Conservation (phyloP, 176 grass and related monocot genomes). For the Musa itinerans region DNA sequence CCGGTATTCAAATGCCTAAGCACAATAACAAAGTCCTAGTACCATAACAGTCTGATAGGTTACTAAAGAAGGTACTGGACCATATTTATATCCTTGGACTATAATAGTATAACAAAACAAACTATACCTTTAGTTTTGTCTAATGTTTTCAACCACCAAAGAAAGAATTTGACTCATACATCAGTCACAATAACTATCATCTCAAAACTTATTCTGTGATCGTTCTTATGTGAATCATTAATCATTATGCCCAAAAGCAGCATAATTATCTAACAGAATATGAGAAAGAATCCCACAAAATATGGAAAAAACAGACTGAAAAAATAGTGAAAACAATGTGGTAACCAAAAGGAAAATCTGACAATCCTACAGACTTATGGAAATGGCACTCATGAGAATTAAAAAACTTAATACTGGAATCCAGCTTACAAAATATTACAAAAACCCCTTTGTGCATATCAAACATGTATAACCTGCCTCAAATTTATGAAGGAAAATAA, state of each 20-base stretch:
- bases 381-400: too few species aligned
- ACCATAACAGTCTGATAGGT: too few species aligned
- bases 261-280: too few species aligned
- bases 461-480: neutral
- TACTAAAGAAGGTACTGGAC: too few species aligned
- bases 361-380: too few species aligned
- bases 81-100: too few species aligned
- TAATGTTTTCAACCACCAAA: neutral
- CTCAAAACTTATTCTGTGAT: neutral
- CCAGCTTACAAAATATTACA: neutral
- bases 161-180: neutral
- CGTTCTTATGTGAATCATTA: neutral
- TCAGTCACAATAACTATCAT: neutral
- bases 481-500: neutral
- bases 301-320: neutral
- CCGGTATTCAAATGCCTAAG: too few species aligned
- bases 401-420: neutral
- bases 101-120: too few species aligned
- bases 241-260: neutral
- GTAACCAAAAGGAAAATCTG: too few species aligned
- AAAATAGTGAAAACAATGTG: neutral
- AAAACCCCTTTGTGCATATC: neutral
- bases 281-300: neutral
- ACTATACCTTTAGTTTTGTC: neutral
- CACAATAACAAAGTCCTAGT: too few species aligned